These are phyloP conservation scores for Aspergillus quadricinctus DNA, from an alignment of 2,329 filamentous ascomycete genomes.

Conservation along the genomic window DNA sequence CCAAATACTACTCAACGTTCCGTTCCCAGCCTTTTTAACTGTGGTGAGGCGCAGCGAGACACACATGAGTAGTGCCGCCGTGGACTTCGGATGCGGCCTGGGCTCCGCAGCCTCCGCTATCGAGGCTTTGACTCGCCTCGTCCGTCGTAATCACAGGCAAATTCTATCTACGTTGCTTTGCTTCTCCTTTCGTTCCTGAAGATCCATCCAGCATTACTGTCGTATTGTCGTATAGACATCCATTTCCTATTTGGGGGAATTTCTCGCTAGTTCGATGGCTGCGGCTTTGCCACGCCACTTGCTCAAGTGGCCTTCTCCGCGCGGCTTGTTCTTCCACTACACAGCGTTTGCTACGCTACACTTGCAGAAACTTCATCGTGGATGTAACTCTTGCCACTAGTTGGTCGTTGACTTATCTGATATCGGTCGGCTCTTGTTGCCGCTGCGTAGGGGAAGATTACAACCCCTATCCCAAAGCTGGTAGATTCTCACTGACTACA, in stretches of 20 bases:
- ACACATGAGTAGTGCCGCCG: background rate
- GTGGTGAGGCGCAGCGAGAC: background rate
- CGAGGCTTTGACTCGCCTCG: background rate
- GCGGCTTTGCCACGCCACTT: background rate
- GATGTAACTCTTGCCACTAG: background rate
- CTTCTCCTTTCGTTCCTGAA: background rate
- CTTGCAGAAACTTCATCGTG: background rate
- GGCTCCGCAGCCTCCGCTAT: background rate
- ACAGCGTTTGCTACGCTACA: background rate
- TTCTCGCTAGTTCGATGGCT: background rate
- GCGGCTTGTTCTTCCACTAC: background rate
- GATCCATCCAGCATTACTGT: slow-evolving; percentile 1
- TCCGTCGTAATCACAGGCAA: background rate
- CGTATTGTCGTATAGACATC: background rate
- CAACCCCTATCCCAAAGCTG: background rate
- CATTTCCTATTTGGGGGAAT: background rate
- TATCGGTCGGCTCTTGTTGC: background rate
- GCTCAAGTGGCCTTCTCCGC: background rate
- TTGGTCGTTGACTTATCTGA: too few relatives aligned
- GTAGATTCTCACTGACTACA: too few relatives aligned
- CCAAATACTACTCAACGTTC: background rate
- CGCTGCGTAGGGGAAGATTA: background rate
- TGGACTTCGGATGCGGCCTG: background rate
- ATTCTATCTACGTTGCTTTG: background rate
- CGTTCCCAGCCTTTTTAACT: background rate